Conservation (phyloP, 164 flowering plant species). For the Vitis riparia region DNA sequence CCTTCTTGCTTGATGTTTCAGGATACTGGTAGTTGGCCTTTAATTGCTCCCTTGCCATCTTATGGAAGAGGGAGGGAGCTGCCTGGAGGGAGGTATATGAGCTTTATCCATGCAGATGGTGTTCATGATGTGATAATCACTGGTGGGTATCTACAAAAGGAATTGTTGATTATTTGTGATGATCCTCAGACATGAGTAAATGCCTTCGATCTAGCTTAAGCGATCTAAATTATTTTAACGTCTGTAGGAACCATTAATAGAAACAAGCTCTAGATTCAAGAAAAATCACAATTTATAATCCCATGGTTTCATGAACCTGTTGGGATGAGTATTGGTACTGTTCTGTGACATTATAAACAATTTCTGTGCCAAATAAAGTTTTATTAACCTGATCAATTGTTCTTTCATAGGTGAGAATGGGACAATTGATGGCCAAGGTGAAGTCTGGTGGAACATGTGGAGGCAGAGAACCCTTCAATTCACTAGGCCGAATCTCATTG, state of each 20-base stretch:
- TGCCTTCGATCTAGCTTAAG: not conserved
- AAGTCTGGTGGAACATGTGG: constrained; percentile 99
- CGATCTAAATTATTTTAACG: not conserved
- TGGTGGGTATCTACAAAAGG: constrained; percentile 44
- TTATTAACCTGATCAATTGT: not conserved
- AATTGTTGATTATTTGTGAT: not conserved
- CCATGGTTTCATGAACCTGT: not conserved
- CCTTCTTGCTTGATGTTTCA: constrained; percentile 29
- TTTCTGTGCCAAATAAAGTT: too few relatives aligned
- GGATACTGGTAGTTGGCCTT: constrained; percentile 79
- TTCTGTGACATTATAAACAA: too few relatives aligned
- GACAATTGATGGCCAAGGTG: constrained; percentile 97
- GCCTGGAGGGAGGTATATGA: constrained; percentile 89
- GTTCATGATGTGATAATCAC: constrained; percentile 85
- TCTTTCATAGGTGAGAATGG: constrained; percentile 85
- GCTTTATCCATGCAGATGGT: constrained; percentile 91
- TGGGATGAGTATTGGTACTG: too few relatives aligned
- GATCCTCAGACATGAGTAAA: not conserved
- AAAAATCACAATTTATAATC: not conserved
- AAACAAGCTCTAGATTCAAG: not conserved
- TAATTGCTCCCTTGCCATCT: constrained; percentile 89
- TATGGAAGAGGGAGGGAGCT: constrained; percentile 98
- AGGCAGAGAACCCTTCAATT: constrained; percentile 63
- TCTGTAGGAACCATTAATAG: not conserved
- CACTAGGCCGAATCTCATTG: constrained; percentile 88